phyloP scores from a whole-genome alignment of 23 red algal genomes.

The Gracilaria vermiculophylla region DNA sequence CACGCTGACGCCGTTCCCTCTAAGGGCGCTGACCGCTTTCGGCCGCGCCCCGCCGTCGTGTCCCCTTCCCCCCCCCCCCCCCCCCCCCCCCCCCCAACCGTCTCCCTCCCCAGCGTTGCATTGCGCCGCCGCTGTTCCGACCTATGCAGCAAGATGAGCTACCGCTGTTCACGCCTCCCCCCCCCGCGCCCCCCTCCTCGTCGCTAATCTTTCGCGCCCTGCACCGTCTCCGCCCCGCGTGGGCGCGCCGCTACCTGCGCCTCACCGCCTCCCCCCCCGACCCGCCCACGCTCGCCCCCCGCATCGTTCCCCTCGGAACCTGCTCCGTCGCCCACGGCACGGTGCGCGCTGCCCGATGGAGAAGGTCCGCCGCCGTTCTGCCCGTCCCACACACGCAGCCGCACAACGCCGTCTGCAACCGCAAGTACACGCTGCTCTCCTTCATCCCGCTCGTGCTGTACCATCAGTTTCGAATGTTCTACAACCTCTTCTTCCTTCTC shows the following conservation, averaged over 20 bases:
- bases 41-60: background rate
- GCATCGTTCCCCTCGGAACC: conserved; percentile 28
- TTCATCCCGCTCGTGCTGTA: conserved; percentile 88
- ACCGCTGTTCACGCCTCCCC: conserved; percentile 34
- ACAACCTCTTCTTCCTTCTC: conserved; percentile 95
- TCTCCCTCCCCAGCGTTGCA: background rate
- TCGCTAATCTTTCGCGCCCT: background rate
- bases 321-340: conserved; percentile 21
- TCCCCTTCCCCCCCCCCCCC: background rate
- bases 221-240: background rate
- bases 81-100: background rate
- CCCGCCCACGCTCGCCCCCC: conserved; percentile 34
- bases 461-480: conserved; percentile 98
- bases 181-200: background rate
- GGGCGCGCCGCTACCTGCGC: conserved; percentile 13
- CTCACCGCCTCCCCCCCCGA: background rate
- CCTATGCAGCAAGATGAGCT: conserved; percentile 54
- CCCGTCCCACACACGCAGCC: background rate
- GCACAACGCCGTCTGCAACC: conserved; percentile 71
- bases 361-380: background rate
- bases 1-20: background rate
- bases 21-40: background rate
- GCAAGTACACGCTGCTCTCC: conserved; percentile 68
- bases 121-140: background rate
- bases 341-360: conserved; percentile 15